Evolutionary conservation across 2,329 filamentous ascomycete species (phyloP).

Genomic region (Lecanicillium sp.): DNA sequence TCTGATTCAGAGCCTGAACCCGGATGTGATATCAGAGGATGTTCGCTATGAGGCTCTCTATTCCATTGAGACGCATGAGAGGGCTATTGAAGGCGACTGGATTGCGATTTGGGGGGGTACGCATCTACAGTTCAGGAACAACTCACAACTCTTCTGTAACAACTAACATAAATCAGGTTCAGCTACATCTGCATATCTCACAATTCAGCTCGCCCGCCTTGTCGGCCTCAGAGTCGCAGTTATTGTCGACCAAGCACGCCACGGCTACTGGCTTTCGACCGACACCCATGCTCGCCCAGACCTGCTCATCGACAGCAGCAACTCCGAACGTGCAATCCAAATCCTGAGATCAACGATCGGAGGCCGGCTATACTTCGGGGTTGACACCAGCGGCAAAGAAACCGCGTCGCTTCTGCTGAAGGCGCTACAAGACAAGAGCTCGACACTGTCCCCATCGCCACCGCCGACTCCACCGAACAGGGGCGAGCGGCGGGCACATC

Average conservation of each 20-base stretch:
- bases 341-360: constrained; percentile 56
- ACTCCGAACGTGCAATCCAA: constrained; percentile 57
- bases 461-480: constrained; percentile 30
- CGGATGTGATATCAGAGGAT: constrained; percentile 50
- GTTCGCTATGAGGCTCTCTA: constrained; percentile 57
- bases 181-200: constrained; percentile 62
- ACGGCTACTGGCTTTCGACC: constrained; percentile 52
- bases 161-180: constrained; percentile 43
- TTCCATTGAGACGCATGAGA: constrained; percentile 44
- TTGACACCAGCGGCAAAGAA: constrained; percentile 63
- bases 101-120: constrained; percentile 67
- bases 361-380: constrained; percentile 55
- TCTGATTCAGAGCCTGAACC: constrained; percentile 41
- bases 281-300: constrained; percentile 44
- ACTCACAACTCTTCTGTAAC: constrained; percentile 16
- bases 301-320: constrained; percentile 62
- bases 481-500: constrained; percentile 35
- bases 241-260: constrained; percentile 60
- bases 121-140: constrained; percentile 13
- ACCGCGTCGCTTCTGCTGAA: constrained; percentile 53
- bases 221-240: constrained; percentile 59
- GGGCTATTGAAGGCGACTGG: constrained; percentile 59
- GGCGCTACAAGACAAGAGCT: constrained; percentile 31
- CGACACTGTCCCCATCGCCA: constrained; percentile 25
- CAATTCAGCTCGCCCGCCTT: constrained; percentile 62